These are phyloP conservation scores for Mortierella hygrophila DNA, from an alignment of 192 early-diverging fungal species.

Conservation along the genomic window DNA sequence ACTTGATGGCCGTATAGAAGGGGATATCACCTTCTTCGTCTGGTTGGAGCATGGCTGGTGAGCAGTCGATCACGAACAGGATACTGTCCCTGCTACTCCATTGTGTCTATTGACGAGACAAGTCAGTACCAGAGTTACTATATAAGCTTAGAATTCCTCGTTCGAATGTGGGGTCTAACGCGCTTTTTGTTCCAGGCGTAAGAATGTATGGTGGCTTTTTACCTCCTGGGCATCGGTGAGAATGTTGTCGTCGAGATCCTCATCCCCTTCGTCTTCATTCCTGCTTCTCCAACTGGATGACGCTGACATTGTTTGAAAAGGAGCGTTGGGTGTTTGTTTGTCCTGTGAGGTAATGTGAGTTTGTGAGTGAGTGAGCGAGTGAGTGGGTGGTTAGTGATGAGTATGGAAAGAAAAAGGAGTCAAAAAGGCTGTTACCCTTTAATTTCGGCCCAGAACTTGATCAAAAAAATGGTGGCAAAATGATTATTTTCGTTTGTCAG, in stretches of 20 bases:
- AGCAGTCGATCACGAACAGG: constrained; percentile 66
- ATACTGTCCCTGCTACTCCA: constrained; percentile 63
- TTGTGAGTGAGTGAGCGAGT: neutral
- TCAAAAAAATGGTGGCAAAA: constrained; percentile 48
- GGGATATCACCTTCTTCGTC: constrained; percentile 53
- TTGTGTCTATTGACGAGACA: constrained; percentile 15
- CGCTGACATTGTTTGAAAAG: constrained; percentile 1
- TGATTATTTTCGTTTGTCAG: neutral
- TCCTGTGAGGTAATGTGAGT: neutral
- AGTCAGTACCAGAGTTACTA: too few relatives aligned
- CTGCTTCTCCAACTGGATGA: constrained; percentile 52
- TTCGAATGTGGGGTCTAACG: neutral
- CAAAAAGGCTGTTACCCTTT: neutral
- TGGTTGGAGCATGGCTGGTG: constrained; percentile 57
- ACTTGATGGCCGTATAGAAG: constrained; percentile 56
- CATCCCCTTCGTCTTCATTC: constrained; percentile 47
- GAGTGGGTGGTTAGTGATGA: neutral
- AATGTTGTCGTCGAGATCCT: constrained; percentile 52
- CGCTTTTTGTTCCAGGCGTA: neutral
- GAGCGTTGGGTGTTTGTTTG: neutral
- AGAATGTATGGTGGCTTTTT: neutral
- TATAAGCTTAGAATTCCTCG: neutral
- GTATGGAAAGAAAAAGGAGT: neutral
- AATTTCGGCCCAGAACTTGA: neutral
- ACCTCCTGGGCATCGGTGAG: constrained; percentile 57